Evolutionary conservation across 23 red algal species (phyloP).

Genomic region (Agarophyton chilense): DNA sequence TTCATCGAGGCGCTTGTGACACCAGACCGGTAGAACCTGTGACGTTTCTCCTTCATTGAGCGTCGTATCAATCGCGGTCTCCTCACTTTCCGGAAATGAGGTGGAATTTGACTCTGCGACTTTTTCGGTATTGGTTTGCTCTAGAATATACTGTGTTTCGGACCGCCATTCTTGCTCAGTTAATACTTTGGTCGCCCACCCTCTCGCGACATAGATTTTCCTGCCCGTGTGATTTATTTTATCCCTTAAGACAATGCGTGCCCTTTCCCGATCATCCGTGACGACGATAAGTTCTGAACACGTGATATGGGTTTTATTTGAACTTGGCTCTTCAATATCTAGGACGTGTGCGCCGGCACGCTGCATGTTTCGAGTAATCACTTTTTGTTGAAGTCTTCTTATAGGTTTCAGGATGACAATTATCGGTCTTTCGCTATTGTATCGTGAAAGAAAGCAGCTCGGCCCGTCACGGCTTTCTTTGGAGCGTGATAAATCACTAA

Average conservation of each 20-base stretch:
- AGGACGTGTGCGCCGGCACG: slow-evolving; percentile 24
- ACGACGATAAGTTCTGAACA: slow-evolving; percentile 12
- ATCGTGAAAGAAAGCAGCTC: slow-evolving; percentile 16
- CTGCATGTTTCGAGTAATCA: slow-evolving; percentile 29
- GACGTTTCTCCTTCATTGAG: neutral
- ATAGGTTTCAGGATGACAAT: slow-evolving; percentile 31
- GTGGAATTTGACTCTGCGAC: neutral
- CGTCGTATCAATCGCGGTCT: neutral
- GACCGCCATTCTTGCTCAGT: slow-evolving; percentile 8
- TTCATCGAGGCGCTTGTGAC: neutral
- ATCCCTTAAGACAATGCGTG: neutral
- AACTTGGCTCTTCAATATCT: neutral
- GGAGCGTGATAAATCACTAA: no score
- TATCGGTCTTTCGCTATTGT: slow-evolving; percentile 11
- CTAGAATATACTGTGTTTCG: slow-evolving; percentile 16
- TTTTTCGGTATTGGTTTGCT: neutral
- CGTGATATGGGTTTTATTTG: neutral
- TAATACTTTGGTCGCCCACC: slow-evolving; percentile 54
- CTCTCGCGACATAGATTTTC: slow-evolving; percentile 6
- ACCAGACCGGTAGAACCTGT: slow-evolving; percentile 45
- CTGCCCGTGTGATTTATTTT: neutral
- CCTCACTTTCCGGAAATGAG: slow-evolving; percentile 5
- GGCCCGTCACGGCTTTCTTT: neutral
- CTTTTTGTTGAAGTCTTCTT: slow-evolving; percentile 24
- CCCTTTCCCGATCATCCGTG: slow-evolving; percentile 30